Conservation (phyloP, 1,284 basidiomycete species). For the Rhodotorula sp. region DNA sequence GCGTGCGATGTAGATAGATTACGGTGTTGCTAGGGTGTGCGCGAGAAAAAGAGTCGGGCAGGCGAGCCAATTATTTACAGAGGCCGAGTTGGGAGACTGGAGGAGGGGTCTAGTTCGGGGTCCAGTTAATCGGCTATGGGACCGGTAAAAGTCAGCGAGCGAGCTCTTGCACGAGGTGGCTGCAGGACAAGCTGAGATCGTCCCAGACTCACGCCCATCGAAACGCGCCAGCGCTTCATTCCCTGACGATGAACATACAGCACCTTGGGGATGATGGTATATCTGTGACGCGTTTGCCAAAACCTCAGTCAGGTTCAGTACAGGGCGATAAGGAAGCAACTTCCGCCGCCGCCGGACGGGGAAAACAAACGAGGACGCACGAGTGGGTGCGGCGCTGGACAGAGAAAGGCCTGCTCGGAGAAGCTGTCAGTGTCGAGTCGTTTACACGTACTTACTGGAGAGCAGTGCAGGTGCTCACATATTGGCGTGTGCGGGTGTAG, state of each 20-base stretch:
- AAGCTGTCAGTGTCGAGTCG: neutral
- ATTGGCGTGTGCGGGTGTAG: too few relatives aligned
- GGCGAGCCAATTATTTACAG: too few relatives aligned
- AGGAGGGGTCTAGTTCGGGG: neutral
- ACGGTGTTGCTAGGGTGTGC: neutral
- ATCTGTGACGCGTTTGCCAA: neutral
- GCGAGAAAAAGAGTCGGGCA: neutral
- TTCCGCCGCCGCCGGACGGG: neutral
- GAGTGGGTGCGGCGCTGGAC: constrained; percentile 1
- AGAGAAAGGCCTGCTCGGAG: neutral
- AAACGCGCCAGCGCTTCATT: constrained; percentile 16
- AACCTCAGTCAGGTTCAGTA: too few relatives aligned
- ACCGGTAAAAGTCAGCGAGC: neutral
- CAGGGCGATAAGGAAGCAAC: neutral
- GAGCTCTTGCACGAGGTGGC: too few relatives aligned
- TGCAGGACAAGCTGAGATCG: neutral
- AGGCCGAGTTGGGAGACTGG: neutral
- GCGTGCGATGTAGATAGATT: neutral
- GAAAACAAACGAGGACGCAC: neutral
- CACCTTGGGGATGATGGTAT: constrained; percentile 19
- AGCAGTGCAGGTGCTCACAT: too few relatives aligned
- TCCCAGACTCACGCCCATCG: neutral
- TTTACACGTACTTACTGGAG: neutral
- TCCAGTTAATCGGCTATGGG: neutral
- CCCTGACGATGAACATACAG: constrained; percentile 18